Evolutionary conservation across 345 rosid genomes (phyloP), one percentile per base, ranked within the genome.

Genomic region (Erucastrum elatum): DNA sequence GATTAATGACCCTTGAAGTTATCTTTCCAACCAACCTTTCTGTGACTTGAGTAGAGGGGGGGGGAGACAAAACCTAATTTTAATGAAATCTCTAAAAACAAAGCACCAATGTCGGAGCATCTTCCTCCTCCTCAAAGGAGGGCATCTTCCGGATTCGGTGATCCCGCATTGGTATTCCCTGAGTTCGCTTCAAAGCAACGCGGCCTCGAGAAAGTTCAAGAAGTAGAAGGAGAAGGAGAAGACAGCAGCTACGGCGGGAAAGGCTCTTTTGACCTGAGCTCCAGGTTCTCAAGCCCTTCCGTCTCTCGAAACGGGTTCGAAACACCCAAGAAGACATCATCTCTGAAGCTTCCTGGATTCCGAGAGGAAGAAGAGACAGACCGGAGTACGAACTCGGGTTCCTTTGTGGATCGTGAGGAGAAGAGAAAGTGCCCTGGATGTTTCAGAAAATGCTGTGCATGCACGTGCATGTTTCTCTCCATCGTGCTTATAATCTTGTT

Each of bases 51-150:
- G 82, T 61, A 78, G 70, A 74, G 55, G 7, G 3, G 56, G 3
- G 56, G 44, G 13, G 17, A 68, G 27, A 41, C 63, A 65, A 75
- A 80, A 63, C 15, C 72, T 44, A 51, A 21, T 64, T 80, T 51
- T 80, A 39, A 80, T 75, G 80, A 69, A 80, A 56, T 44, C 69
- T n/a, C 55, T 62, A 21, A 75, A 80, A 75, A 70, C 68, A 80
- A 27, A 65, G 76, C 83, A 75, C 83, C 76, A 80, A 80, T 80
- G 83, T 75, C 80, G 80, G 83, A 75, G 80, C 80, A 35, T 56
- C 70, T 55, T 58, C 75, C 51, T 51, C 56, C 56, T 46, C 55
- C 55, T 46, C 16, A 4, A 25, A 25, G 70, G 74, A 71, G 71
- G 53, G 17, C 33, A 62, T 72, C 51, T 59, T 59, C 64, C 3